Base-by-base conservation (phyloP, 352 stramenopile genomes). In the Saprolegnia parasitica region DNA sequence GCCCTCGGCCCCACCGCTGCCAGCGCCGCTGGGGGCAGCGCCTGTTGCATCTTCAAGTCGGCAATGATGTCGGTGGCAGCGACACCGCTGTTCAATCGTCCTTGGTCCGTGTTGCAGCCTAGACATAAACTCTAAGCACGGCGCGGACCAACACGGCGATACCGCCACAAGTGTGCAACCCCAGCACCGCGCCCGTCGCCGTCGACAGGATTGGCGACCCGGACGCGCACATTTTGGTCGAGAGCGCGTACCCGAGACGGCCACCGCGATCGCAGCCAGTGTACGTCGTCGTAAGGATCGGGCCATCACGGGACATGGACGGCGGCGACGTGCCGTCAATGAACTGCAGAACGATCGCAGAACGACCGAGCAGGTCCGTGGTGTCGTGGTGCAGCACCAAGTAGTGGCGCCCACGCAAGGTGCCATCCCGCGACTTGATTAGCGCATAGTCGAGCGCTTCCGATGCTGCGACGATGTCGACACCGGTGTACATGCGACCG, bases 121-220 rank as follows among this genome's bases (percentile, higher is more conserved):
- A 60, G 13, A 55, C 24, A 35, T 24, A 42, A 2, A 9, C 11
- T 60, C 35, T 24, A 60, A n/a, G n/a, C n/a, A n/a, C n/a, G n/a
- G n/a, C n/a, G n/a, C n/a, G n/a, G n/a, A n/a, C n/a, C n/a, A n/a
- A 52, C 15, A 58, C 3, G 50, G 26, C 20, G 20, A 37, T 65
- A 65, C 60, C 60, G 11, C 60, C 60, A 40, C 60, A 67, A 8
- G 60, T 55, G 40, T 67, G 60, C 60, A 67, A n/a, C 3, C 24
- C 60, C 13, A 67, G 5, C 5, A 67, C 60, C 5, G 24, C 20
- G 32, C 60, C 60, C 21, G 40, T 29, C 5, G 46, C 46, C 5
- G 26, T 23, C 11, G 13, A 56, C 10, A 67, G 20, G 37, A 67
- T 46, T 5, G 60, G 60, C n/a, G 60, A 67, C 10, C 60, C 60